Conservation (phyloP, 148 eudicot species). For the Cornus controversa region DNA sequence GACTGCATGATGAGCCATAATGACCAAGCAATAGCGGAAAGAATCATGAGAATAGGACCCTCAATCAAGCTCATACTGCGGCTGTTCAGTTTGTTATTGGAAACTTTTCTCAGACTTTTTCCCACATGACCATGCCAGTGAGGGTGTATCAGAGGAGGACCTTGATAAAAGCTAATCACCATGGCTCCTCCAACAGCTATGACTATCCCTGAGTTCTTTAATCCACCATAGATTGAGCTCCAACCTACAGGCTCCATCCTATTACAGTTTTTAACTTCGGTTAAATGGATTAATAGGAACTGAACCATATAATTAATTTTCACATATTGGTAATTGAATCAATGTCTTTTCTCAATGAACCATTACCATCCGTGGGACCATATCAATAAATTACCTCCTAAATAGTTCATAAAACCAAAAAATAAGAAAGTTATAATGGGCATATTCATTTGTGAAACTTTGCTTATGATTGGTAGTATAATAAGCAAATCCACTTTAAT, state of each 20-base stretch:
- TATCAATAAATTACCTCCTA: too few relatives aligned
- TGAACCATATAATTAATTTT: too few relatives aligned
- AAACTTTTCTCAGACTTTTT: not conserved
- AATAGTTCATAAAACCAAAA: too few relatives aligned
- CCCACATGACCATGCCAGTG: not conserved
- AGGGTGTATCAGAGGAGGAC: not conserved
- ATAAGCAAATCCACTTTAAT: not conserved
- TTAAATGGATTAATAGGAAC: too few relatives aligned
- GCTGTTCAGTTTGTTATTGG: not conserved
- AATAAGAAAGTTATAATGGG: too few relatives aligned
- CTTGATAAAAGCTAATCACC: not conserved
- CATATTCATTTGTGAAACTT: too few relatives aligned
- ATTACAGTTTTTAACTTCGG: too few relatives aligned
- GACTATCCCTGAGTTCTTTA: not conserved
- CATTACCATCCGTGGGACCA: too few relatives aligned
- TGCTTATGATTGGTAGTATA: too few relatives aligned
- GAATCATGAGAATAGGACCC: not conserved
- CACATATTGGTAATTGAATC: not conserved
- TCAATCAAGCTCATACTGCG: not conserved
- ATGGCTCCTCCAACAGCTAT: not conserved
- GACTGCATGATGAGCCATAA: not conserved
- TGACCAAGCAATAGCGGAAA: not conserved
- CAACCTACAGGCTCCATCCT: not conserved
- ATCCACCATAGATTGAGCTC: not conserved
- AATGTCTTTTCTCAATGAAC: not conserved